phyloP scores from a whole-genome alignment of 2,329 filamentous ascomycete species.

The Alternaria ventricosa region DNA sequence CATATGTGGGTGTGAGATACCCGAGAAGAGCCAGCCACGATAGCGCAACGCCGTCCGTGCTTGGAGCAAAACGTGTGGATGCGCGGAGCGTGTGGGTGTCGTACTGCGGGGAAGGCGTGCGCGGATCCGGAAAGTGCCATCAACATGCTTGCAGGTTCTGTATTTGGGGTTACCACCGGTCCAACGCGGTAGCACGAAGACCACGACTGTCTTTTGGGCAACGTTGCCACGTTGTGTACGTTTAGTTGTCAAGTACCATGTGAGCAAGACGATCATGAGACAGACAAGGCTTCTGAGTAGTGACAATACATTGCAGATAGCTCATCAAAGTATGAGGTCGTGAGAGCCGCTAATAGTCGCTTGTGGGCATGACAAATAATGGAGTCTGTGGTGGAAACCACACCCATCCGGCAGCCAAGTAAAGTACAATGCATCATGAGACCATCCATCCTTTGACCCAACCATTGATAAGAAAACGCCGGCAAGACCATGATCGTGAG shows the following conservation, averaged over 20 bases:
- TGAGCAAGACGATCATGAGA: background rate
- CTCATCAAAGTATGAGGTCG: background rate
- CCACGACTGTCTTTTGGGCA: background rate
- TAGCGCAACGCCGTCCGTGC: background rate
- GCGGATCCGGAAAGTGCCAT: slow-evolving; percentile 10
- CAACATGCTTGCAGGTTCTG: slow-evolving; percentile 2
- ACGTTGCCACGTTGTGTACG: slow-evolving; percentile 1
- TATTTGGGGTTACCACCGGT: background rate
- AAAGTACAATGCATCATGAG: slow-evolving; percentile 9
- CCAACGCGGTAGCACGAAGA: background rate
- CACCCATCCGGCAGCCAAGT: background rate
- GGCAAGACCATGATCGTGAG: slow-evolving; percentile 3
- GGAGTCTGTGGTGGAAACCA: background rate
- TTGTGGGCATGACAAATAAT: background rate
- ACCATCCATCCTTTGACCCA: background rate
- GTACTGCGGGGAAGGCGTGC: slow-evolving; percentile 13
- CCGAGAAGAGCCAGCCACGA: background rate
- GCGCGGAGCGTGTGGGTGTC: slow-evolving; percentile 1
- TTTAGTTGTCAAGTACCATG: background rate
- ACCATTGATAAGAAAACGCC: slow-evolving; percentile 10
- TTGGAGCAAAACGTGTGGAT: background rate
- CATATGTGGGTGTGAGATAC: background rate
- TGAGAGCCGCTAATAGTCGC: background rate
- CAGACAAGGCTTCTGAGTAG: background rate
- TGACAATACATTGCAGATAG: slow-evolving; percentile 2